Conservation (phyloP, 306 rosid genomes). For the Phaseolus lunatus region DNA sequence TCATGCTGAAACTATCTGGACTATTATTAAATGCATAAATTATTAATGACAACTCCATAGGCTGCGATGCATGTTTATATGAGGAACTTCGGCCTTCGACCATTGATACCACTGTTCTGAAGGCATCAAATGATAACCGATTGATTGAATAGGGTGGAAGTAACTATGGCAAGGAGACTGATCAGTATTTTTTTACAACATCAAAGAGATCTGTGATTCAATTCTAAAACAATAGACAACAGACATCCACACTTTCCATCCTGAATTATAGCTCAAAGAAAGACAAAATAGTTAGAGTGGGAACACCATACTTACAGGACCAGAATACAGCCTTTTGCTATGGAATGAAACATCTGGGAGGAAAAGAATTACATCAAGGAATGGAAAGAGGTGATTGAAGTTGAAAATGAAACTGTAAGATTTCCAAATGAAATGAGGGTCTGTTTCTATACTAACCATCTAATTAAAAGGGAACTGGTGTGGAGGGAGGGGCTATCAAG, state of each 20-base stretch:
- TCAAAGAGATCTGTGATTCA: conserved; percentile 8
- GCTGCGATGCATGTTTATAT: too few relatives aligned
- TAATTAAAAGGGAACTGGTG: neutral
- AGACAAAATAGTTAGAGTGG: conserved; percentile 15
- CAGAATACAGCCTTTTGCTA: conserved; percentile 7
- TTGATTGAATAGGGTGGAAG: neutral
- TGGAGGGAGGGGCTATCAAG: neutral
- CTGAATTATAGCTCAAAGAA: conserved; percentile 24
- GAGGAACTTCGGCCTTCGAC: too few relatives aligned
- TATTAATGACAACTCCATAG: neutral
- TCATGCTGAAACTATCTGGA: neutral
- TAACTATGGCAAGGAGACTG: conserved; percentile 7
- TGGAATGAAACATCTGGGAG: neutral
- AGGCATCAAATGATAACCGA: conserved; percentile 17
- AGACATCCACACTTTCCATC: conserved; percentile 18
- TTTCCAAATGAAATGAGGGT: conserved; percentile 38
- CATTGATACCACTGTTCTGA: neutral
- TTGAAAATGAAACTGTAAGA: conserved; percentile 10
- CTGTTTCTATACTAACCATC: conserved; percentile 8
- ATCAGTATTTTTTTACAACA: conserved; percentile 24
- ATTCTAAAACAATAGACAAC: conserved; percentile 28
- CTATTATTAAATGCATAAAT: conserved; percentile 21
- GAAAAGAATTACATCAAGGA: conserved; percentile 34
- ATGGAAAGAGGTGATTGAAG: neutral
- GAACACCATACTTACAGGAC: neutral